Conservation (phyloP, 1,284 basidiomycete genomes). For the Singerocomus rubriflavus region DNA sequence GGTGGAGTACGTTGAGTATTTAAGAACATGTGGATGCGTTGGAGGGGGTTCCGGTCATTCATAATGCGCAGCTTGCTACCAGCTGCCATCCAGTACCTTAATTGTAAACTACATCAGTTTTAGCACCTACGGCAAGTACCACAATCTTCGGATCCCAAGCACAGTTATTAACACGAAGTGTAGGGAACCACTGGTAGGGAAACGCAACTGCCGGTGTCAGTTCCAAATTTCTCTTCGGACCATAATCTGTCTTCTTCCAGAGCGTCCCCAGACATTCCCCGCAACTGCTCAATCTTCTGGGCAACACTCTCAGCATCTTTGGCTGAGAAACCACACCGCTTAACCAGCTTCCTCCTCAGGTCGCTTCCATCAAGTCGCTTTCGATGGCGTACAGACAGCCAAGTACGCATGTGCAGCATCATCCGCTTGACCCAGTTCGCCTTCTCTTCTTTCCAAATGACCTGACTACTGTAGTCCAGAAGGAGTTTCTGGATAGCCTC, state of each 20-base stretch:
- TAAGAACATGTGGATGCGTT: constrained; percentile 36
- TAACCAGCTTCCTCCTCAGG: constrained; percentile 23
- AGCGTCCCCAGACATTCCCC: constrained; percentile 3
- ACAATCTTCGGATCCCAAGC: neutral
- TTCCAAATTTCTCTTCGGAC: constrained; percentile 22
- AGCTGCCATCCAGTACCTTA: neutral
- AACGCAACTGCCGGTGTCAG: constrained; percentile 7
- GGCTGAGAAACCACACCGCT: constrained; percentile 24
- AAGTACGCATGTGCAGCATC: constrained; percentile 26
- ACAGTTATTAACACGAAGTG: neutral
- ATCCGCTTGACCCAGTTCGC: constrained; percentile 28
- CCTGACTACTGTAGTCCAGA: constrained; percentile 16
- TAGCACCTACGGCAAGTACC: neutral
- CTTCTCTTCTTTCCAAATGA: constrained; percentile 27
- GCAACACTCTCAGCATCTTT: constrained; percentile 22
- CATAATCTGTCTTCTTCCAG: constrained; percentile 15
- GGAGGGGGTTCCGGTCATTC: neutral
- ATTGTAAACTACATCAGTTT: constrained; percentile 6
- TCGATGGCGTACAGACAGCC: constrained; percentile 17
- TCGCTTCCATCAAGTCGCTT: constrained; percentile 9
- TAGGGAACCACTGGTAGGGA: constrained; percentile 19
- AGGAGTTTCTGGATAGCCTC: constrained; percentile 18
- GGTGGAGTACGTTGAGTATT: constrained; percentile 72
- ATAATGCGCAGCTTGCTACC: neutral
- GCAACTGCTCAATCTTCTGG: constrained; percentile 20